Conservation (phyloP, 1,284 basidiomycete species). For the Leccinum pachyderme region DNA sequence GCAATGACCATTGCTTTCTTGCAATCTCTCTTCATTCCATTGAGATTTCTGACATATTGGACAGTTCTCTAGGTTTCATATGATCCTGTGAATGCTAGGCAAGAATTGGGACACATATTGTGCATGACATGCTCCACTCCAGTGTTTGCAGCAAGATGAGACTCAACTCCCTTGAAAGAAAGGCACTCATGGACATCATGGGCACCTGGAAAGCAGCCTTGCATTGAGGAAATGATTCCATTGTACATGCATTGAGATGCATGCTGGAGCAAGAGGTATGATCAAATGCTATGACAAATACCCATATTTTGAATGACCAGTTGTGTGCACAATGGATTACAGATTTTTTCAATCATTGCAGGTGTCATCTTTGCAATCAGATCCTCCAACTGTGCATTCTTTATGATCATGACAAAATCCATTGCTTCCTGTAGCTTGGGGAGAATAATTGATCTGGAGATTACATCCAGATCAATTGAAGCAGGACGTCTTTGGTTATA, state of each 20-base stretch:
- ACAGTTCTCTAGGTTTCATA: constrained; percentile 10
- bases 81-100: constrained; percentile 13
- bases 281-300: not conserved
- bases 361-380: not conserved
- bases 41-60: constrained; percentile 22
- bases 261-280: not conserved
- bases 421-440: not conserved
- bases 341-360: not conserved
- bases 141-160: not conserved
- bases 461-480: not conserved
- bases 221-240: not conserved
- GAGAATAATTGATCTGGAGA: not conserved
- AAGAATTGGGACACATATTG: constrained; percentile 13
- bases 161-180: not conserved
- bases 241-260: not conserved
- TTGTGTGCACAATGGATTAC: not conserved
- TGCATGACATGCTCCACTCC: constrained; percentile 6
- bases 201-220: not conserved
- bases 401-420: not conserved
- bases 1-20: not conserved
- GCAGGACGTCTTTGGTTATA: not conserved
- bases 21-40: constrained; percentile 13
- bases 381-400: not conserved
- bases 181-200: not conserved
- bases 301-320: not conserved